Evolutionary conservation across 108 stramenopile species (phyloP), one percentile per base, ranked within the genome.

Genomic region (Skeletonema marinoi): DNA sequence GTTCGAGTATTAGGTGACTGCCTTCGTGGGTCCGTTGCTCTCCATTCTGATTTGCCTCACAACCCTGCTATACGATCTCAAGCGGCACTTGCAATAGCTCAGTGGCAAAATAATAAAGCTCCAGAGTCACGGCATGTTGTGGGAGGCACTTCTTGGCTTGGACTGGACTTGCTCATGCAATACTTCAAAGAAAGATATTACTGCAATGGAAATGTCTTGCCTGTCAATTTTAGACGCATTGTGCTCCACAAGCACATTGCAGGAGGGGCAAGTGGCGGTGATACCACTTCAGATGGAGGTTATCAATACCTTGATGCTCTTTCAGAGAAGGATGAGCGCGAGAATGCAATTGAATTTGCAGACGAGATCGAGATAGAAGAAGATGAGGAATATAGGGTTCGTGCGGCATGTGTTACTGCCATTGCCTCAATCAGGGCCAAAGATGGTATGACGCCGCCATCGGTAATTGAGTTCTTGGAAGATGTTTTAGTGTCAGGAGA

Each of bases 31-130:
- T 92, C 92, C 38, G 86, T 89, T 30, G 92, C 95, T 6, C 75
- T 93, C 8, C 91, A 96, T 63, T 87, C 86, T 48, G 88, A 89
- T 16, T 78, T 96, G 19, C 95, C 95, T 16, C 95, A 96, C 69
- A 92, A 91, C 19, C 92, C 95, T 36, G 83, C 87, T 7, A 84
- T 95, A 21, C 86, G 94, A 36, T 78, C 81, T 10, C 92, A 95
- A 76, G 94, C 92, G 56, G 92, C 94, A 33, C 66, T 93, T 21
- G 88, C 90, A 17, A 93, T 95, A 50, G 94, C 88, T 17, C 94
- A 95, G 65, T 95, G 94, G 94, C 94, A 95, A 77, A 95, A 93
- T 70, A 93, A 93, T 46, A 92, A 95, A 73, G 94, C 90, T 32
- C 94, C 92, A 59, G 73, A 70, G 14, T 83, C 89, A 41, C 85